These are phyloP conservation scores for Podaxis sp. DNA, from an alignment of 768 basidiomycete genomes.

Conservation along the genomic window DNA sequence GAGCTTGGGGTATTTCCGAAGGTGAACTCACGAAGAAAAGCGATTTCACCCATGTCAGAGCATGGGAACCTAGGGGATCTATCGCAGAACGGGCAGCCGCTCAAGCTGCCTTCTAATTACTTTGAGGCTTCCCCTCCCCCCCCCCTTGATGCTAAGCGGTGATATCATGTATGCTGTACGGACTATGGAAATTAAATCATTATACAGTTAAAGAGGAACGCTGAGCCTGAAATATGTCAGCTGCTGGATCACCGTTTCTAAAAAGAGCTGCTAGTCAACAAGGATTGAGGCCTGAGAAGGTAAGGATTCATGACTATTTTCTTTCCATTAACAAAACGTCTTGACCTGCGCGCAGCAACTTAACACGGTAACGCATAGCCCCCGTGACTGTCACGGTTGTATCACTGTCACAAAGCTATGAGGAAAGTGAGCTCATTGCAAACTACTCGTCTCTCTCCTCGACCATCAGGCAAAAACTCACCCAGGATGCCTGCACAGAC, in stretches of 20 bases:
- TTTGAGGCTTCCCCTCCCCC: neutral
- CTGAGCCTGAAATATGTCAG: neutral
- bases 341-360: neutral
- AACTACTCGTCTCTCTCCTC: conserved; percentile 8
- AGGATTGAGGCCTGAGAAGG: neutral
- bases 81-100: conserved; percentile 61
- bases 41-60: conserved; percentile 32
- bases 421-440: neutral
- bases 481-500: conserved; percentile 69
- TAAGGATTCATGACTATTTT: neutral
- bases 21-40: conserved; percentile 25
- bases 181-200: neutral
- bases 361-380: conserved; percentile 9
- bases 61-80: conserved; percentile 75
- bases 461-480: neutral
- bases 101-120: conserved; percentile 57
- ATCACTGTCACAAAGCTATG: conserved; percentile 10
- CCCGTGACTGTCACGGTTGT: conserved; percentile 3
- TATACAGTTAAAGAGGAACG: neutral
- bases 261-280: too few species aligned
- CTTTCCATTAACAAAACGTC: too few species aligned
- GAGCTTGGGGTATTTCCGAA: conserved; percentile 71
- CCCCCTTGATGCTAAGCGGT: neutral
- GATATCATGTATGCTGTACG: neutral
- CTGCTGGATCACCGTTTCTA: neutral